Percentiles rank a stretch among this genome's conserved stretches.
phyloP scores from a whole-genome alignment of 768 basidiomycete species.

The Mycena galopus region DNA sequence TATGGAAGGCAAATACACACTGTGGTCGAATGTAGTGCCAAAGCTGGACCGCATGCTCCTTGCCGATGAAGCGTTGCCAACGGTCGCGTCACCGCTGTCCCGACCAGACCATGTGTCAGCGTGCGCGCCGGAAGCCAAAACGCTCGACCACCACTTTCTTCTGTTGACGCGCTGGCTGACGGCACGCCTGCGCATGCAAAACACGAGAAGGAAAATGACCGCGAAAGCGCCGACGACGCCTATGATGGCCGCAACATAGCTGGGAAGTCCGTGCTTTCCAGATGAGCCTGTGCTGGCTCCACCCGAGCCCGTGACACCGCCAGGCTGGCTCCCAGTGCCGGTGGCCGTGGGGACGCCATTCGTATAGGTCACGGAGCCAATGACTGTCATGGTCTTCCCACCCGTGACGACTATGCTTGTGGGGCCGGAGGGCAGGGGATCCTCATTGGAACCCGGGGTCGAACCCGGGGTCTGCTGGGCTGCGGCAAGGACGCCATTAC shows the following conservation, averaged over 20 bases:
- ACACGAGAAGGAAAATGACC: slow-evolving; percentile 21
- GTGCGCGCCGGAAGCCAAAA: neutral
- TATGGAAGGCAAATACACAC: slow-evolving; percentile 3
- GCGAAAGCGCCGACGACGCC: slow-evolving; percentile 24
- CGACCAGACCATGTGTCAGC: neutral
- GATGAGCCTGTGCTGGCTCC: slow-evolving; percentile 16
- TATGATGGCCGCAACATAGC: slow-evolving; percentile 6
- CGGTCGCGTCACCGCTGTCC: slow-evolving; percentile 29
- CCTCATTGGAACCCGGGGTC: neutral
- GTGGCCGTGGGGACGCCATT: slow-evolving; percentile 29
- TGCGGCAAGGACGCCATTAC: slow-evolving; percentile 21
- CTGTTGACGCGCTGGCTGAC: slow-evolving; percentile 11
- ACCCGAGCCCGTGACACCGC: slow-evolving; percentile 18
- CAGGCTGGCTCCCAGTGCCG: neutral
- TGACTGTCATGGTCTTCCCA: slow-evolving; percentile 32
- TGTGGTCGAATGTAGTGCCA: slow-evolving; percentile 38
- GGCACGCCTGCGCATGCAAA: slow-evolving; percentile 26
- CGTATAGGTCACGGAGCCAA: slow-evolving; percentile 26
- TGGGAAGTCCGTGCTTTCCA: slow-evolving; percentile 19
- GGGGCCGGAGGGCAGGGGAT: slow-evolving; percentile 18
- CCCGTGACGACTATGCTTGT: slow-evolving; percentile 20
- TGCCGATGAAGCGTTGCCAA: slow-evolving; percentile 17
- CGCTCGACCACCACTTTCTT: slow-evolving; percentile 21
- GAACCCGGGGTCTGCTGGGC: slow-evolving; percentile 5
- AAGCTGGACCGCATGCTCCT: slow-evolving; percentile 34